Percentiles rank a stretch among this genome's conserved stretches.
Conservation (phyloP, 805 yeast species). For the Barnettozyma sucrosica region DNA sequence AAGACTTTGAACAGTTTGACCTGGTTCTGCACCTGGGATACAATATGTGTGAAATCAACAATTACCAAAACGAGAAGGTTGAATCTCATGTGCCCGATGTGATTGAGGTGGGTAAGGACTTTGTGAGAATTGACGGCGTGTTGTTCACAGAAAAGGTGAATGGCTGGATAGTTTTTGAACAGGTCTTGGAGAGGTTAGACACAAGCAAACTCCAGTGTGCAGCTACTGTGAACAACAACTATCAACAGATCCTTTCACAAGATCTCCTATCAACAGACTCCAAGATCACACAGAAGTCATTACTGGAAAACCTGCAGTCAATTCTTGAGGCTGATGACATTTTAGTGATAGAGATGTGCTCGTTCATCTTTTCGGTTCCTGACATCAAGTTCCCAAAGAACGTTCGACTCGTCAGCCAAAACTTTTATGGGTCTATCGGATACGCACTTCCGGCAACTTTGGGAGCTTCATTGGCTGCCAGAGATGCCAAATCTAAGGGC, state of each 20-base stretch:
- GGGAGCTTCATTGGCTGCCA: slow-evolving; percentile 56
- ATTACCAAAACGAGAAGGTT: slow-evolving; percentile 9
- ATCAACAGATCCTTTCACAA: background rate
- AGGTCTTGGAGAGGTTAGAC: slow-evolving; percentile 10
- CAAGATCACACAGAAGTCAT: slow-evolving; percentile 36
- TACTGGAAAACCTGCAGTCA: slow-evolving; percentile 46
- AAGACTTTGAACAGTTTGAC: slow-evolving; percentile 47
- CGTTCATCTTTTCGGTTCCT: slow-evolving; percentile 57
- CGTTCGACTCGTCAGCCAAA: slow-evolving; percentile 51
- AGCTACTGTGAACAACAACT: slow-evolving; percentile 10
- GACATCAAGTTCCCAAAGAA: slow-evolving; percentile 50
- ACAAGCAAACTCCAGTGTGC: slow-evolving; percentile 8
- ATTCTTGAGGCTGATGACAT: slow-evolving; percentile 54
- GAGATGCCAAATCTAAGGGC: slow-evolving; percentile 30
- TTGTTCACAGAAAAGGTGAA: slow-evolving; percentile 11
- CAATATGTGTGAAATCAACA: slow-evolving; percentile 54
- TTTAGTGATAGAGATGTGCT: slow-evolving; percentile 59
- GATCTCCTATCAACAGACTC: slow-evolving; percentile 7
- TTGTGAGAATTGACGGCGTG: slow-evolving; percentile 16
- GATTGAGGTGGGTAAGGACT: slow-evolving; percentile 24
- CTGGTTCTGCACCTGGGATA: slow-evolving; percentile 66
- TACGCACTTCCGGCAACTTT: slow-evolving; percentile 58
- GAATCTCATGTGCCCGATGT: slow-evolving; percentile 15
- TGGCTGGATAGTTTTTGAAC: slow-evolving; percentile 18
- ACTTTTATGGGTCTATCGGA: slow-evolving; percentile 63